These are phyloP conservation scores for Crinitomyces ghanaensis DNA, from an alignment of 805 yeast species.

Conservation along the genomic window DNA sequence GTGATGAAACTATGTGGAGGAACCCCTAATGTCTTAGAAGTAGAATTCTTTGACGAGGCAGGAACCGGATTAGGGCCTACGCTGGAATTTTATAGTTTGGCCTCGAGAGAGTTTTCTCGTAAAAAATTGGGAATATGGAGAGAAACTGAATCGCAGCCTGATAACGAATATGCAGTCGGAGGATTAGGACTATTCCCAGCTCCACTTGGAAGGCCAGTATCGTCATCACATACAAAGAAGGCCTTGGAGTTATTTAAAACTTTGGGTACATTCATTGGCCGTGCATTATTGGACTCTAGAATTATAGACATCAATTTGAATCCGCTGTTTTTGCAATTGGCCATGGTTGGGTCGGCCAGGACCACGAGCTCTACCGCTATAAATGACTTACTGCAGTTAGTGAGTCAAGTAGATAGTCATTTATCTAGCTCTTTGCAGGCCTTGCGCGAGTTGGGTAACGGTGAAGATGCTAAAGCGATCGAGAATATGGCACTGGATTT, in stretches of 20 bases:
- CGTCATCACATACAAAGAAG: slow-evolving; percentile 30
- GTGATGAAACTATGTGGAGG: slow-evolving; percentile 66
- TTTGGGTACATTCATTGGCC: slow-evolving; percentile 75
- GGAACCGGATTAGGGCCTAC: slow-evolving; percentile 99
- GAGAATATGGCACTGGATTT: slow-evolving; percentile 51
- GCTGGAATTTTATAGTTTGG: slow-evolving; percentile 75
- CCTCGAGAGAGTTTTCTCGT: slow-evolving; percentile 61
- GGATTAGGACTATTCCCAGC: slow-evolving; percentile 61
- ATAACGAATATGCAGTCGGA: slow-evolving; percentile 30
- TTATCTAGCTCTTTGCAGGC: slow-evolving; percentile 48
- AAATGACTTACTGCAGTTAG: slow-evolving; percentile 25
- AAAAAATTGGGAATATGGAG: slow-evolving; percentile 63
- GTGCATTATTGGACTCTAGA: slow-evolving; percentile 80
- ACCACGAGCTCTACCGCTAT: slow-evolving; percentile 8
- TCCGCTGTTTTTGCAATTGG: slow-evolving; percentile 53
- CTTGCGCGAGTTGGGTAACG: slow-evolving; percentile 30
- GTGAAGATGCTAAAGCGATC: slow-evolving; percentile 32
- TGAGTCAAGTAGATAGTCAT: slow-evolving; percentile 44
- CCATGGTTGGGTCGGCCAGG: slow-evolving; percentile 7
- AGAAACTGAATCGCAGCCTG: slow-evolving; percentile 20
- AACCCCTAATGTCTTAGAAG: slow-evolving; percentile 71
- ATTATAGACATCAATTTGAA: slow-evolving; percentile 75
- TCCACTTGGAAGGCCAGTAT: slow-evolving; percentile 33
- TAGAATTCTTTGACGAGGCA: slow-evolving; percentile 79
- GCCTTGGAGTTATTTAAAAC: slow-evolving; percentile 44